Evolutionary conservation across 176 grass and related monocot genomes (phyloP).

Genomic region (Oropetium thomaeum): DNA sequence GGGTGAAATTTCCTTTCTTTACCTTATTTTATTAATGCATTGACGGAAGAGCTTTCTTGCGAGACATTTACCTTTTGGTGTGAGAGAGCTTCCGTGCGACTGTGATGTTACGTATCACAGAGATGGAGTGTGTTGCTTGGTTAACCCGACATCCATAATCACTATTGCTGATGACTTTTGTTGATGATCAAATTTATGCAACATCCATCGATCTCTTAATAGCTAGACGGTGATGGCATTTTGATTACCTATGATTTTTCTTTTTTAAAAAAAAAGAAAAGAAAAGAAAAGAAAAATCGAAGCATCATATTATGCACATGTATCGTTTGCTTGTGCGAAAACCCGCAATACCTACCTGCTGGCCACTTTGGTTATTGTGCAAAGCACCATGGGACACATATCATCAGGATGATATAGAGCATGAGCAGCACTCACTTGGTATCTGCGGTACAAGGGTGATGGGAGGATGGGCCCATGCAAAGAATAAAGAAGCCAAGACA

Average conservation of each 20-base stretch:
- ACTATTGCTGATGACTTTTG: too few species aligned
- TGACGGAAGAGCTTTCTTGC: neutral
- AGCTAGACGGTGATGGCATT: too few species aligned
- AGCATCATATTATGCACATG: neutral
- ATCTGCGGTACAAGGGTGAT: constrained; percentile 7
- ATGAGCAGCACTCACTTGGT: constrained; percentile 17
- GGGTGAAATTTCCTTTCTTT: neutral
- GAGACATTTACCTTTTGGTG: neutral
- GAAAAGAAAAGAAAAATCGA: too few species aligned
- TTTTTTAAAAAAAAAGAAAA: too few species aligned
- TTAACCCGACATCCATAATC: neutral
- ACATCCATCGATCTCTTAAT: too few species aligned
- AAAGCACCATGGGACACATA: constrained; percentile 1
- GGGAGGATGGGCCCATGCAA: constrained; percentile 31
- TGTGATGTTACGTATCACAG: neutral
- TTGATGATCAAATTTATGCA: neutral
- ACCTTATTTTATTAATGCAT: neutral
- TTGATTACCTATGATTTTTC: too few species aligned
- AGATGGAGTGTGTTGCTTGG: neutral
- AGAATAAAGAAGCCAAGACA: neutral
- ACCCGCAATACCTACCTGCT: neutral
- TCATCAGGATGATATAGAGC: neutral
- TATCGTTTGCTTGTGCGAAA: neutral
- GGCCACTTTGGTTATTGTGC: neutral
- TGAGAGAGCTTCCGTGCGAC: neutral